Evolutionary conservation across 192 early-diverging fungal genomes (phyloP), one percentile per base, ranked within the genome.

Genomic region (Ambispora gerdemannii): DNA sequence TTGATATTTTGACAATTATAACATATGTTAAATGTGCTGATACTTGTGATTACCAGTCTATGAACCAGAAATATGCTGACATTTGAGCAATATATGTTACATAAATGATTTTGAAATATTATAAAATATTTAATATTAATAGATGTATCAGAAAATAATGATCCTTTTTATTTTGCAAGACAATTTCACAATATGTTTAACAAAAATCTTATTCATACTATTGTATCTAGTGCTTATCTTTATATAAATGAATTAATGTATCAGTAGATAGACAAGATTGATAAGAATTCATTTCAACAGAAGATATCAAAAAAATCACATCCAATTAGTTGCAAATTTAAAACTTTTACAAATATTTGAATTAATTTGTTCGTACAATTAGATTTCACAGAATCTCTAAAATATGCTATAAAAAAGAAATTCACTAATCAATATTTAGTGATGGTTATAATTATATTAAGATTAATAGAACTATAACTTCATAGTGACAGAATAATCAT

Each of bases 231-330:
- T 11, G 0, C 15, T 35, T 33, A 35, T 8, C 33, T 61, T 1
- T 59, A 31, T 30, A 59, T 59, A 11, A 31, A 59, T 59, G 56
- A 59, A 2, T 59, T 31, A 59, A 61, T 61, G 4, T 35, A 25
- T 8, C 1, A 33, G 22, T 61, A n/a, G 59, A 35, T 61, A 25
- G 59, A 35, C 22, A 61, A 35, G 1, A n/a, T 35, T 0, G 33
- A 61, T 36, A 61, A 61, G 22, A 25, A 19, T 61, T 35, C 33
- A 4, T 33, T 33, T 35, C 0, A 35, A n/a, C 33, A 35, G 22
- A 61, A 61, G 22, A 61, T 61, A 61, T n/a, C 33, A 0, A 33
- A 35, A 61, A 61, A 61, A n/a, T 35, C 59, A 61, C 59, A 61
- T 61, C 59, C 59, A 35, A n/a, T 61, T n/a, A n/a, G 59, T n/a